phyloP scores from a whole-genome alignment of 768 basidiomycete genomes.

The Daedaleopsis nitida region DNA sequence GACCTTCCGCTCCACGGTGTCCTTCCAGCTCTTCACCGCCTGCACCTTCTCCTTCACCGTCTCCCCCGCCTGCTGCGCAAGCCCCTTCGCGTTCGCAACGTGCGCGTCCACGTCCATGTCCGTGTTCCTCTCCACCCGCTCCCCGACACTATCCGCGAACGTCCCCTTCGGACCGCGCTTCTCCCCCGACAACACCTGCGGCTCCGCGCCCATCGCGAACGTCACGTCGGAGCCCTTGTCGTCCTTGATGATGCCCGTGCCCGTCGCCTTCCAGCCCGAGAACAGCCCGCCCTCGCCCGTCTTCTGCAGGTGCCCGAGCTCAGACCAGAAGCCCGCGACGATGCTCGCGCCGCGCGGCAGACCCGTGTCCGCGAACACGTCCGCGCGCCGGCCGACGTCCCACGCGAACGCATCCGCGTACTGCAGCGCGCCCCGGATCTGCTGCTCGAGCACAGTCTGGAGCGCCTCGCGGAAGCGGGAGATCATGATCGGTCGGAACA shows the following conservation, averaged over 20 bases:
- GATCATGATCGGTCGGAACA: constrained; percentile 66
- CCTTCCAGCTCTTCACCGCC: constrained; percentile 34
- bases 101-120: constrained; percentile 26
- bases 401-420: constrained; percentile 57
- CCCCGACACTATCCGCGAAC: constrained; percentile 41
- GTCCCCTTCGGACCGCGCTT: constrained; percentile 69
- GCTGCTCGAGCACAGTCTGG: constrained; percentile 57
- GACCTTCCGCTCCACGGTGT: constrained; percentile 34
- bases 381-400: constrained; percentile 56
- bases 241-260: constrained; percentile 64
- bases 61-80: constrained; percentile 29
- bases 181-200: constrained; percentile 68
- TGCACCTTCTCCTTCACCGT: constrained; percentile 28
- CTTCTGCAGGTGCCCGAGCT: constrained; percentile 56
- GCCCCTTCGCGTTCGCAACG: constrained; percentile 23
- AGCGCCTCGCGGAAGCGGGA: constrained; percentile 60
- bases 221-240: constrained; percentile 36
- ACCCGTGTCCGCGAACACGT: constrained; percentile 70
- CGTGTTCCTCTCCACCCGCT: constrained; percentile 29
- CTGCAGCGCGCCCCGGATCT: constrained; percentile 53
- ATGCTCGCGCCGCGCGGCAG: constrained; percentile 48
- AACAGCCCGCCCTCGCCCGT: constrained; percentile 39
- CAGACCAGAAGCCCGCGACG: constrained; percentile 69
- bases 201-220: constrained; percentile 73
- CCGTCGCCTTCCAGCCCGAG: constrained; percentile 55